Base-by-base conservation (phyloP, 1,284 basidiomycete species). In the Ganoderma lingzhi region DNA sequence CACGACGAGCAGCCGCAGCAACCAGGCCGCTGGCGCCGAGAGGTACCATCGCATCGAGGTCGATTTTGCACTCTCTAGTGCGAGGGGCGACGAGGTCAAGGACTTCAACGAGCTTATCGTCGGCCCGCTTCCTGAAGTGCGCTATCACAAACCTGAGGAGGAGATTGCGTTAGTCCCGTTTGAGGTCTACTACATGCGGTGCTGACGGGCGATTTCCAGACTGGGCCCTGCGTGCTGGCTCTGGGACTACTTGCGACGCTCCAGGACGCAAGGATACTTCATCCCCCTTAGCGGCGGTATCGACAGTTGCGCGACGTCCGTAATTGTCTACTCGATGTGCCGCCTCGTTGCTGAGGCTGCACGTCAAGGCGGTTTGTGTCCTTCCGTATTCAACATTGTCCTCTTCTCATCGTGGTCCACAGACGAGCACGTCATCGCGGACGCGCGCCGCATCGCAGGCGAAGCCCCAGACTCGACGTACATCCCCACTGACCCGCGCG, bases 141-240 rank as follows among this genome's bases (percentile, higher is more conserved):
- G 83, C 63, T 98, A 95, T 80, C 96, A 99, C 79, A 86, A 78
- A 12, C 96, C 97, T 0, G 96, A 98, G 80, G 97, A 99, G 80
- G 98, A 99, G 82, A 98, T 99, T 72, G 97, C 97, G 95, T 97
- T 75, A 77, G 95, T 88, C 8, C 42, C 9, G 44, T 0, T 19
- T 19, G 10, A 8, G 41, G 4, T 19, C 6, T 14, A 10, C 12
- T 28, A 6, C 12, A 6, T 14, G 51, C 12, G 51, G 41, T 44
- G 53, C 70, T 72, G 53, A 75, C n/a, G 32, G n/a, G 39, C 6
- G 6, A 44, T 62, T 23, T 5, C 14, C 74, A 98, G 96, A 2
- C 85, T 98, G 2, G 98, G 97, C 6, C 97, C 97, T 1, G 98
- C 97, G 4, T 99, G 97, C 79, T 99, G 97, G 97, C 86, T 99